Evolutionary conservation across 1,284 basidiomycete species (phyloP), one percentile per base, ranked within the genome.

Genomic region (Microbotryum saponariae): DNA sequence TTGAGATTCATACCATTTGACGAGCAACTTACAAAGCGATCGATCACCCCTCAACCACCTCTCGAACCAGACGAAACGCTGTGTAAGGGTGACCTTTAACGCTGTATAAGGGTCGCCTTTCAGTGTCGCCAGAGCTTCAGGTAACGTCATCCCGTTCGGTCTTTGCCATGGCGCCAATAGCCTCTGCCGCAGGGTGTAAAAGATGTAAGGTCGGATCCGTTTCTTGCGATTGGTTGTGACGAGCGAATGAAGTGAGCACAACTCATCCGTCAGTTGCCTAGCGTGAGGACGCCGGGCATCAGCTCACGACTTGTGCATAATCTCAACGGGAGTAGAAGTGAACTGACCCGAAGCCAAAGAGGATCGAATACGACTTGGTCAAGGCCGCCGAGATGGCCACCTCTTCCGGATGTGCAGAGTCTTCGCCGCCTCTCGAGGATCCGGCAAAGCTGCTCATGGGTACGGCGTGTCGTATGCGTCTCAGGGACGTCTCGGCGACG

Each of bases 361-460:
- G 55, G 18, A 67, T 60, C 29, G 60, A 60, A 58, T 64, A 67
- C 25, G 62, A 62, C 29, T 64, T 67, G 16, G 65, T 67, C 21
- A 67, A 54, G 6, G 64, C 64, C 25, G 47, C 27, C 12, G 49
- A 29, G 3, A 51, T 51, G 6, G 48, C 25, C 3, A 5, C 33
- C 12, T 21, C 48, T 23, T 44, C 48, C 2, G 20, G 25, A 20
- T 18, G 7, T 12, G 9, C 52, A 14, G 20, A 9, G 20, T 53
- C 52, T 16, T 42, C 42, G 45, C 25, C 48, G 2, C 33, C 27
- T 21, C 49, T 49, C 37, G 47, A 25, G 10, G 45, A 50, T 42
- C 8, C 51, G 25, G 51, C 51, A 23, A 53, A n/a, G 29, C 10
- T 23, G 29, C 48, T 29, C 21, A 33, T n/a, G n/a, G 27, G 23